Evolutionary conservation across 208 protist species (phyloP), one percentile per base, ranked within the genome.

Genomic region (Trypanosoma caninum): DNA sequence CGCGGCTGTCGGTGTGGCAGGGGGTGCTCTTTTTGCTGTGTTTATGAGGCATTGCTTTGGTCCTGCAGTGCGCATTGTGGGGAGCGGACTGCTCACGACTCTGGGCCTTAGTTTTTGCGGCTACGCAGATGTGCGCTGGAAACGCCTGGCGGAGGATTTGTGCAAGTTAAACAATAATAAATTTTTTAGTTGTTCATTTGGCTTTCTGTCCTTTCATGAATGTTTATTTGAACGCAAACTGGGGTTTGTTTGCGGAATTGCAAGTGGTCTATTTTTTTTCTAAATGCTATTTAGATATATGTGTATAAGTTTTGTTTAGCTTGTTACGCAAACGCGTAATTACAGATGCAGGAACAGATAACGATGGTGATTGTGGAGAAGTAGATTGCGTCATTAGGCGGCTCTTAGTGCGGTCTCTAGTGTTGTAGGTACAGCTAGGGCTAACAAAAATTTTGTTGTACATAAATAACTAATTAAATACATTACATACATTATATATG

Each of bases 91-190:
- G 22, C 18, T 65, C 2, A 5, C 80, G 22, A 75, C 69, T 37
- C 76, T 89, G 67, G 31, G 76, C 10, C 68, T 92, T 25, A 65
- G 65, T 59, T 63, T 70, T 10, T 35, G 72, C 14, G 85, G 85
- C 10, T 92, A 92, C 71, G 85, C 74, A 2, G 69, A 68, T 5
- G 69, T 92, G 20, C 40, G 51, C 0, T 92, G 85, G 85, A 27
- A 70, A 2, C 69, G 52, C n/a, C 33, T 92, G 9, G 0, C 82
- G 11, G 34, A 41, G 2, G 80, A 88, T 66, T 23, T 69, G n/a
- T 62, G 56, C 18, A 30, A 51, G 20, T 20, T 78, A 11, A 14
- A 38, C 8, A 27, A 0, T 18, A 18, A 28, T 2, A 50, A 8
- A 28, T 44, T 37, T 38, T 9, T 16, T 3, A 47, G 18, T 37